Evolutionary conservation across 192 early-diverging fungal genomes (phyloP).

Genomic region (Coemansia sp.): DNA sequence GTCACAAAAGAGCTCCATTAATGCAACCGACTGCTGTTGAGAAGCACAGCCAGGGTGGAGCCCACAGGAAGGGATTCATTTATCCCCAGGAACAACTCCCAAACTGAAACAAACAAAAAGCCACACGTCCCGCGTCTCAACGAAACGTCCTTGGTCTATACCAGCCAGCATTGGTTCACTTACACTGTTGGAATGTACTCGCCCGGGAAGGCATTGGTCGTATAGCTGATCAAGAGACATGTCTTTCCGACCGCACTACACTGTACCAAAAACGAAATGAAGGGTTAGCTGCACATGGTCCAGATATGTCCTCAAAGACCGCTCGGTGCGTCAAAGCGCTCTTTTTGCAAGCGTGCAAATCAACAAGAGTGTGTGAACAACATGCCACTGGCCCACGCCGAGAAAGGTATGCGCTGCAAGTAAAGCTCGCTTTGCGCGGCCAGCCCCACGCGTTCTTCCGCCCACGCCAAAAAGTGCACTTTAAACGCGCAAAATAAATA

Average conservation of each 20-base stretch:
- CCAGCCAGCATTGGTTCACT: conserved; percentile 17
- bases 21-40: neutral
- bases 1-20: neutral
- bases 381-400: neutral
- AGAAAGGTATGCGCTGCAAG: too few relatives aligned
- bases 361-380: neutral
- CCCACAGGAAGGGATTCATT: neutral
- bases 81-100: neutral
- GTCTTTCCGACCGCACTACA: conserved; percentile 91
- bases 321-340: neutral
- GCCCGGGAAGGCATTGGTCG: conserved; percentile 99
- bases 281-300: neutral
- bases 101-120: neutral
- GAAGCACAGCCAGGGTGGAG: too few relatives aligned
- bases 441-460: neutral
- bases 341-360: neutral
- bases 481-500: neutral
- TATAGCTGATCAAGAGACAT: conserved; percentile 96
- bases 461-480: neutral
- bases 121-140: neutral
- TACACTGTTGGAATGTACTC: conserved; percentile 99
- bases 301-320: neutral
- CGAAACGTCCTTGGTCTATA: too few relatives aligned
- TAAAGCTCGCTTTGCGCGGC: too few relatives aligned
- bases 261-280: neutral